Base-by-base conservation (phyloP, 306 rosid species). In the Lupinus albus region DNA sequence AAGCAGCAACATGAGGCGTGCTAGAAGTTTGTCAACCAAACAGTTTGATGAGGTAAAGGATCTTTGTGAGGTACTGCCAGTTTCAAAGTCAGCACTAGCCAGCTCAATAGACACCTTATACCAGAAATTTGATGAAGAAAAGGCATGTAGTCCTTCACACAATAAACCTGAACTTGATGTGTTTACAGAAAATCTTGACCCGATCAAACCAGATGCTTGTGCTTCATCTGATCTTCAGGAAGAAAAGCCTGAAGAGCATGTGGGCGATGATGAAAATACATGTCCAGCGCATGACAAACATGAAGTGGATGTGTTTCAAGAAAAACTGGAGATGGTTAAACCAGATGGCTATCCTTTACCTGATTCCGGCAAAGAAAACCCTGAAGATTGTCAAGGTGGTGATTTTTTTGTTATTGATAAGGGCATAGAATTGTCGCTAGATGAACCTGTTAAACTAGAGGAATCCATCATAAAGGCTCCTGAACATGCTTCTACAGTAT, bases 11-110 rank as follows among this genome's bases (percentile, higher is more conserved):
- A 30, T 85, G 48, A 79, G 48, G 64, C 78, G 61, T 59, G 28
- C 68, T 0, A 83, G 72, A 73, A 85, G 86, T 79, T 82, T 85
- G 66, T 82, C 84, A 64, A 61, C 41, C 28, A 69, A 64, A 47
- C 73, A 33, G 17, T 62, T 8, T 71, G 87, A 81, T 50, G 84
- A 76, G 47, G 64, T 84, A 71, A 92, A 82, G 67, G 96, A 89
- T 82, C 95, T 87, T 79, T 95, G 81, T 13, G 89, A 84, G 75
- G 84, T 89, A 47, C 62, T 87, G 76, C 96, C 96, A 35, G 12
- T 55, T 16, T 77, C 95, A 17, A 77, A 71, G 79, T 78, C 81
- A 6, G 90, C 78, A 64, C 85, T 87, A 11, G 89, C 95, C 69
- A 84, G 83, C 75, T 82, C 97, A 4, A 86, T 89, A 10, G 82